Percentiles rank a stretch among this genome's conserved stretches.
phyloP scores from a whole-genome alignment of 2,329 filamentous ascomycete species.

The Dactylellina parvicollis region DNA sequence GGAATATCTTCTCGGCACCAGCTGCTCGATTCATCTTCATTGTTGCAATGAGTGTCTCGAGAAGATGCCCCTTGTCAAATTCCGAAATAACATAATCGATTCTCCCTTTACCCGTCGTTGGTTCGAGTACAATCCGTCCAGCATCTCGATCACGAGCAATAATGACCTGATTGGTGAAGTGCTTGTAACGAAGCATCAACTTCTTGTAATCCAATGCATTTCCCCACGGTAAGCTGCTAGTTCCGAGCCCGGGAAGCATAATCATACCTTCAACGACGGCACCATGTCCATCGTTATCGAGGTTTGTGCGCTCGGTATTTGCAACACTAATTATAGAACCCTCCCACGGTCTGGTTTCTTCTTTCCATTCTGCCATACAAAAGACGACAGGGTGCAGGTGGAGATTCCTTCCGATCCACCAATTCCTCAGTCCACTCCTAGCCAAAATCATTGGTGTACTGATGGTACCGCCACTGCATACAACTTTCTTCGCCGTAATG shows the following conservation, averaged over 20 bases:
- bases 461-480: constrained; percentile 71
- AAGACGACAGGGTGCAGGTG: constrained; percentile 79
- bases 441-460: constrained; percentile 79
- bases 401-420: constrained; percentile 76
- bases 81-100: constrained; percentile 76
- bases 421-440: constrained; percentile 77
- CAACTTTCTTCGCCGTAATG: constrained; percentile 58
- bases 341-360: constrained; percentile 77
- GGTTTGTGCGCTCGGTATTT: constrained; percentile 79
- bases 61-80: constrained; percentile 76
- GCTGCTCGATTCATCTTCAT: constrained; percentile 80
- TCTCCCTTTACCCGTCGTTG: constrained; percentile 71
- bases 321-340: constrained; percentile 81
- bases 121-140: constrained; percentile 78
- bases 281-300: constrained; percentile 82
- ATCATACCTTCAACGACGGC: constrained; percentile 79
- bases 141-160: constrained; percentile 79
- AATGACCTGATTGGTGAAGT: constrained; percentile 77
- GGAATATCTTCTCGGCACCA: constrained; percentile 82
- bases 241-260: constrained; percentile 76
- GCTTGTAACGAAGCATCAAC: constrained; percentile 73
- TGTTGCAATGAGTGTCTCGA: constrained; percentile 76
- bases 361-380: constrained; percentile 71
- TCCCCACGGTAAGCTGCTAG: constrained; percentile 74
- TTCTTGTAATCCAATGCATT: constrained; percentile 77